Percentiles rank a stretch among this genome's conserved stretches.
Conservation (phyloP, 345 rosid species). For the Rhizophora apiculata region DNA sequence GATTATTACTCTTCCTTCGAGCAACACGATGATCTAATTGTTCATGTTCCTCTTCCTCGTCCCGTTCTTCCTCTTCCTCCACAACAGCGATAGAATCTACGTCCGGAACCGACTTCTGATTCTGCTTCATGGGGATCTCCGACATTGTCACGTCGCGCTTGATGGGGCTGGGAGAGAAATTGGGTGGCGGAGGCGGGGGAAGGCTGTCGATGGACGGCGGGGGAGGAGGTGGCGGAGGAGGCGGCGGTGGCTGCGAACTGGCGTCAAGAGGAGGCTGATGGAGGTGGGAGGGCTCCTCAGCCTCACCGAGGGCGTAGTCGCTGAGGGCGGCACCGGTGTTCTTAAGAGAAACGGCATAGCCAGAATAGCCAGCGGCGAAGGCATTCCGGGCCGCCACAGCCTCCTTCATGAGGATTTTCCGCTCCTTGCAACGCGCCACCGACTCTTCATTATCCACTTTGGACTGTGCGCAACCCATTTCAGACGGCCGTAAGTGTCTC, state of each 20-base stretch:
- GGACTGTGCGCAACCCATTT: slow-evolving; percentile 93
- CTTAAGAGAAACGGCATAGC: slow-evolving; percentile 65
- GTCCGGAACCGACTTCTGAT: slow-evolving; percentile 15
- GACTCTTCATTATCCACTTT: slow-evolving; percentile 83
- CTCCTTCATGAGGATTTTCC: slow-evolving; percentile 73
- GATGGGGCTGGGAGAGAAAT: slow-evolving; percentile 77
- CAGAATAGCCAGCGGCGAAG: slow-evolving; percentile 80
- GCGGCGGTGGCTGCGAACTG: slow-evolving; percentile 27
- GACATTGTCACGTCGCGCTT: slow-evolving; percentile 75
- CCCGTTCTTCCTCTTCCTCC: slow-evolving; percentile 43
- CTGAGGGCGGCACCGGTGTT: slow-evolving; percentile 91
- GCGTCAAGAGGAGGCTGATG: slow-evolving; percentile 20
- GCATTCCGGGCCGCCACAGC: slow-evolving; percentile 78
- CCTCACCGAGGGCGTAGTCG: slow-evolving; percentile 86
- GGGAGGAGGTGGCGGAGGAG: slow-evolving; percentile 45
- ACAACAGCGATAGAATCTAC: slow-evolving; percentile 40
- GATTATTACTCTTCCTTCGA: slow-evolving; percentile 20
- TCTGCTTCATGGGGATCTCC: slow-evolving; percentile 33
- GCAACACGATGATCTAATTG: slow-evolving; percentile 25
- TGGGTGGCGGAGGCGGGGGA: slow-evolving; percentile 71
- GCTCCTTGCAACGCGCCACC: slow-evolving; percentile 77
- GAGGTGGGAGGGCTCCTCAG: slow-evolving; percentile 30
- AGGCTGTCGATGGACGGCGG: slow-evolving; percentile 47
- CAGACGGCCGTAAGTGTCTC: not conserved
- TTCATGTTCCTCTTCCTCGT: slow-evolving; percentile 51